These are phyloP conservation scores for Globisporangium solare DNA, from an alignment of 352 stramenopile genomes.

Conservation along the genomic window DNA sequence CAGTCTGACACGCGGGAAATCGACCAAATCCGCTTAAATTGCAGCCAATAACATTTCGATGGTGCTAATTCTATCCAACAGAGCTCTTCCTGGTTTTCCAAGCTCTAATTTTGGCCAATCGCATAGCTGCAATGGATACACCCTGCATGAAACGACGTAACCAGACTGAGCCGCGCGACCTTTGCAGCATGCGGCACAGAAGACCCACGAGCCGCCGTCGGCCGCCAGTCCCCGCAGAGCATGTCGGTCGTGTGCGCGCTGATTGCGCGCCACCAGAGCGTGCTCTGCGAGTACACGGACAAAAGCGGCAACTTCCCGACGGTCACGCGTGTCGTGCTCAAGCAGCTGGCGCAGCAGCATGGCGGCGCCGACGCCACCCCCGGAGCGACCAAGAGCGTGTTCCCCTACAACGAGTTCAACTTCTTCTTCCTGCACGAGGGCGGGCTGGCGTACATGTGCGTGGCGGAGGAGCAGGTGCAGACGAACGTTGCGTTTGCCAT, in stretches of 20 bases:
- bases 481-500: constrained; percentile 71
- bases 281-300: constrained; percentile 78
- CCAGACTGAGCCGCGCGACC: background rate
- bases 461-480: constrained; percentile 75
- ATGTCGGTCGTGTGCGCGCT: constrained; percentile 81
- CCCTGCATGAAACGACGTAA: constrained; percentile 3
- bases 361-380: constrained; percentile 17
- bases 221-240: too few relatives aligned
- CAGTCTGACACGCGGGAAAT: too few relatives aligned
- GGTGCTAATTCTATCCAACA: too few relatives aligned
- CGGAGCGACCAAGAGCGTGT: constrained; percentile 43
- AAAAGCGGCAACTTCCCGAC: constrained; percentile 73
- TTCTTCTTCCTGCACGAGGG: constrained; percentile 80
- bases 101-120: too few relatives aligned
- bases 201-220: background rate
- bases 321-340: constrained; percentile 69
- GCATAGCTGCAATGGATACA: background rate
- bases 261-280: constrained; percentile 63
- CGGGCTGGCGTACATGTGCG: constrained; percentile 78
- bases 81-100: too few relatives aligned
- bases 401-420: constrained; percentile 74
- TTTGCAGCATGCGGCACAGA: constrained; percentile 9
- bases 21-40: too few relatives aligned
- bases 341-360: constrained; percentile 51
- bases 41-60: too few relatives aligned